Percentiles rank a stretch among this genome's conserved stretches.
Conservation (phyloP, 768 basidiomycete species). For the Boletus reticulatus region DNA sequence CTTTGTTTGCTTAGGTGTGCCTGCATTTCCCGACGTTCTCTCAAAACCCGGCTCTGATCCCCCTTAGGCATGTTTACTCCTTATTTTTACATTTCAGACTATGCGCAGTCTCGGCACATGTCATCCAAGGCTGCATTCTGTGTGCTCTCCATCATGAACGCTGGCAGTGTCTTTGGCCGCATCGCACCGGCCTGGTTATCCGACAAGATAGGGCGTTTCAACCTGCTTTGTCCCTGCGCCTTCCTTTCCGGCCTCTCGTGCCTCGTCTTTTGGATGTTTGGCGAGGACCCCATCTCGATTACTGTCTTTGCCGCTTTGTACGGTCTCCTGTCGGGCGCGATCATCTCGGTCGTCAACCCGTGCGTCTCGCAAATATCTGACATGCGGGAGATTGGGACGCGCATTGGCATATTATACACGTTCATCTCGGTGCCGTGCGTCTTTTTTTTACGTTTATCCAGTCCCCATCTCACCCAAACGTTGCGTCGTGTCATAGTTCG, state of each 20-base stretch:
- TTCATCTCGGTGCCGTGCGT: constrained; percentile 72
- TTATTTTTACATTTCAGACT: constrained; percentile 67
- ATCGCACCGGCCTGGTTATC: constrained; percentile 62
- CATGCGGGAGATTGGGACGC: constrained; percentile 53
- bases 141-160: constrained; percentile 67
- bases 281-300: constrained; percentile 38
- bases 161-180: constrained; percentile 63
- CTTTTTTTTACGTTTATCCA: background rate
- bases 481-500: constrained; percentile 38
- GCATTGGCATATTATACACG: constrained; percentile 64
- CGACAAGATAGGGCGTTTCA: constrained; percentile 65
- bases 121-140: constrained; percentile 44
- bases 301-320: constrained; percentile 54
- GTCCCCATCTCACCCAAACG: background rate
- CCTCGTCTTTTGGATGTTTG: constrained; percentile 56
- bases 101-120: constrained; percentile 43
- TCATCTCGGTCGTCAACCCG: constrained; percentile 65
- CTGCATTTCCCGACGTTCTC: background rate
- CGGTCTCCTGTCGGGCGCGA: constrained; percentile 66
- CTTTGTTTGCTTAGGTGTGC: constrained; percentile 60
- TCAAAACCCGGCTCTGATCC: background rate
- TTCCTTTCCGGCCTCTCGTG: constrained; percentile 61
- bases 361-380: constrained; percentile 69
- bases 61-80: constrained; percentile 65
- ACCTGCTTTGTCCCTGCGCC: constrained; percentile 61